A percentile compares a stretch with the other conserved stretches of the same genome.
Evolutionary conservation across 164 flowering plant species (phyloP).

Genomic region (Vitis riparia): DNA sequence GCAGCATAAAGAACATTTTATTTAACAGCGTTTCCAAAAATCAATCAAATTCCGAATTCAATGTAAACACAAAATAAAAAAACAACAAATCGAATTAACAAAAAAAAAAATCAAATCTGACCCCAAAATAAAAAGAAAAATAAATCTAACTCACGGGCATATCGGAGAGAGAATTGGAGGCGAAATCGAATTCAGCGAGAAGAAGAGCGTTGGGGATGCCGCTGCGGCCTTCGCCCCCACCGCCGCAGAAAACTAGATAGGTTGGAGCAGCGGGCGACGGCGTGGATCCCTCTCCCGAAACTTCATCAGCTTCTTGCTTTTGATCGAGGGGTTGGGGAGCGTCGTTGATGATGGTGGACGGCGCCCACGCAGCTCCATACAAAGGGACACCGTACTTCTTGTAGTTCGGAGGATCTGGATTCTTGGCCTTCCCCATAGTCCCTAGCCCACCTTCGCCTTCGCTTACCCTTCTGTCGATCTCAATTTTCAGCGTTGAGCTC

Average conservation of each 20-base stretch:
- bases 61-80: neutral
- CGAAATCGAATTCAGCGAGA: slow-evolving; percentile 53
- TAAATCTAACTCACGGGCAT: slow-evolving; percentile 51
- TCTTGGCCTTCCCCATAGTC: no score
- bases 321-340: slow-evolving; percentile 6
- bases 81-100: neutral
- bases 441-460: no score
- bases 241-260: slow-evolving; percentile 69
- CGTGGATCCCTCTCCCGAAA: slow-evolving; percentile 9
- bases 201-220: slow-evolving; percentile 82
- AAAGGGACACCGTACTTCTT: slow-evolving; percentile 60
- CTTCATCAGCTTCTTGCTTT: slow-evolving; percentile 10
- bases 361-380: slow-evolving; percentile 55
- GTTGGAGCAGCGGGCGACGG: neutral
- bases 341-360: slow-evolving; percentile 20
- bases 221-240: slow-evolving; percentile 89
- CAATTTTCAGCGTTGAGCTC: no score
- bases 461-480: no score
- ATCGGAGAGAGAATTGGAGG: slow-evolving; percentile 58
- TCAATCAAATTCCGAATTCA: no score
- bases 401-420: slow-evolving; percentile 7
- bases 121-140: neutral
- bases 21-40: no score
- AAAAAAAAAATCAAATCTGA: neutral
- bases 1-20: no score